Base-by-base conservation (phyloP, 495 filamentous ascomycete species). In the Hyaloscypha finlandica region DNA sequence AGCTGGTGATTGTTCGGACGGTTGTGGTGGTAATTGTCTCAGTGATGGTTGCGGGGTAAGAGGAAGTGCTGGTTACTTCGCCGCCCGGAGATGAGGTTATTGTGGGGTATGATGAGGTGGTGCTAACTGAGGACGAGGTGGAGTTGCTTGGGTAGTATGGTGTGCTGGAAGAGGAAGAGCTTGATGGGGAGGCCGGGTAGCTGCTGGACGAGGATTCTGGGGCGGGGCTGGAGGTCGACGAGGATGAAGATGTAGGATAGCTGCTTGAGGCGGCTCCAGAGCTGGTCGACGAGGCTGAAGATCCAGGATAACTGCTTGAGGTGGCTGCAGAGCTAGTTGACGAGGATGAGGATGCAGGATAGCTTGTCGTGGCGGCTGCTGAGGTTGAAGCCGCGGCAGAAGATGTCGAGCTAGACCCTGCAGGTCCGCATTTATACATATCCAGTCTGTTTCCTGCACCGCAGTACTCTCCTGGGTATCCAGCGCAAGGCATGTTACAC, bases 71-170 rank as follows among this genome's bases (percentile, higher is more conserved):
- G 6, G 83, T 4, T 14, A 12, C 42, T 25, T 87, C 81, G 8
- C 76, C 80, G 3, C 86, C 72, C 5, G 80, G 79, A 73, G 84
- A 88, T 65, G 81, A 83, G 4, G 83, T 85, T 69, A 86, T 78
- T 6, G 42, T 48, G 9, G 42, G 42, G 42, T 8, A 59, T 16
- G 64, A n/a, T 30, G 64, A 33, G 12, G 22, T 19, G 8, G 61
- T 54, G n/a, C 30, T 11, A 0, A 51, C 31, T 59, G 25, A 25
- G 25, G 25, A 25, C 2, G 25, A 25, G 25, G 31, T 22, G 48
- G 33, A 42, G 37, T 39, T 59, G 35, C 35, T 61, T 39, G n/a
- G 31, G 60, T 31, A 19, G 22, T 32, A 52, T 32, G 57, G 33
- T 6, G 11, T 6, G 60, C 39, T 63, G 8, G 60, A 52, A 2